Evolutionary conservation across 1,284 basidiomycete genomes (phyloP), one percentile per base, ranked within the genome.

Genomic region (Heterobasidion irregulare): DNA sequence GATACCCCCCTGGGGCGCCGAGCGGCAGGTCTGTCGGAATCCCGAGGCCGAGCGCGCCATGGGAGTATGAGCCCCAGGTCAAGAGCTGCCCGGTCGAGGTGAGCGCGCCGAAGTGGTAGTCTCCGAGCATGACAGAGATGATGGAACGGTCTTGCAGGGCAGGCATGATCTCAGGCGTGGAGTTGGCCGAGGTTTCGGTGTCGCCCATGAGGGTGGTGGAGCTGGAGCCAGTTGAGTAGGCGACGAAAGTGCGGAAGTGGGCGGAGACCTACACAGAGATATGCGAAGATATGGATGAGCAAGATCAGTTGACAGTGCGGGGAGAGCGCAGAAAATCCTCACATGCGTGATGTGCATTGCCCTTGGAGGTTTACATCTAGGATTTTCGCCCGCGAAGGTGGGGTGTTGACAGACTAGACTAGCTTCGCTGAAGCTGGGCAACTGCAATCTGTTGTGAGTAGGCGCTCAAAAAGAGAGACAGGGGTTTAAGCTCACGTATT

Each of bases 101-200:
- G 58, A 97, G 75, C 0, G 94, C 94, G 26, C 84, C 89, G 63
- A 75, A 85, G 72, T 97, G 94, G 68, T 94, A 95, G 69, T 97
- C 94, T 4, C 94, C 94, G 47, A 93, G 76, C 8, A 86, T 83
- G 55, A 94, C 84, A 55, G 91, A 90, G 59, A 95, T 93, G 55
- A 95, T 79, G 45, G 77, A 75, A 58, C 75, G 78, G 61, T 87
- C 77, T 62, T 94, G 90, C 18, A 96, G 71, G 26, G 76, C 78
- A 1, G 88, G 84, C 2, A 89, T 76, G 58, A 90, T 72, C 36
- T 76, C 74, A 2, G 92, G 87, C 47, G 64, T 64, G 47, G 73
- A 72, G 15, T 69, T 68, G 26, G 66, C 59, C 35, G 67, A 67
- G 6, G 76, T 79, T 44, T 72, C 67, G 13, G 71, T 72, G 47